Base-by-base conservation (phyloP, 2,329 filamentous ascomycete species). In the Didymosphaeria variabile region DNA sequence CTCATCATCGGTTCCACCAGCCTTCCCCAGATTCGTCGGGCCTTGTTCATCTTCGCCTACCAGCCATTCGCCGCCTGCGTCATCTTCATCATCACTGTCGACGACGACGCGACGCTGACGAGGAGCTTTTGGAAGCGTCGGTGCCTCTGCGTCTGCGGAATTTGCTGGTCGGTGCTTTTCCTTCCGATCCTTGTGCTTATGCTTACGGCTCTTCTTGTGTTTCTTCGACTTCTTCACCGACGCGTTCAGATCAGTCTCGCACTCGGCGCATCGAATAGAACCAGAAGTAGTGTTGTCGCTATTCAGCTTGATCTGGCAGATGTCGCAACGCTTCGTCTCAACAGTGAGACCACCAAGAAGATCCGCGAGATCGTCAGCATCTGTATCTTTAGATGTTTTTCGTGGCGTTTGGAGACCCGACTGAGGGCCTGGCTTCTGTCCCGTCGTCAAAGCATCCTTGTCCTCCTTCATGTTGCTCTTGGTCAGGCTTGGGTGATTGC, bases 401-500 rank as follows among this genome's bases (percentile, higher is more conserved):
- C 72, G 70, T 19, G 77, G 76, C 2, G 77, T 79, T 57, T 77
- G 73, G 17, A 71, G 63, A 9, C 62, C 72, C 40, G 66, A 56
- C 17, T 70, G 79, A 2, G 81, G 71, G 36, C 80, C 83, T 5
- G 6, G 82, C 80, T 62, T 78, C 0, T 79, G 77, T 34, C 87
- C 91, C 1, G 88, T 90, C 0, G 88, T 85, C 58, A 97, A 81
- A 2, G 92, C 92, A 72, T 98, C 95, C 70, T 90, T 93, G 75
- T 99, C 95, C 66, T 92, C 92, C 58, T 90, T 90, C 59, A 97
- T 84, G 72, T 96, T 94, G 65, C 90, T 90, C 66, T 92, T 92
- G 13, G 97, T 90, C 49, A 99, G 84, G 67, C 93, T 90, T 0
- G 94, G 93, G 75, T 99, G 95, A 73, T 99, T 97, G 78, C 95